Evolutionary conservation across 2,329 filamentous ascomycete species (phyloP).

Genomic region (Incumbomyces delicatus): DNA sequence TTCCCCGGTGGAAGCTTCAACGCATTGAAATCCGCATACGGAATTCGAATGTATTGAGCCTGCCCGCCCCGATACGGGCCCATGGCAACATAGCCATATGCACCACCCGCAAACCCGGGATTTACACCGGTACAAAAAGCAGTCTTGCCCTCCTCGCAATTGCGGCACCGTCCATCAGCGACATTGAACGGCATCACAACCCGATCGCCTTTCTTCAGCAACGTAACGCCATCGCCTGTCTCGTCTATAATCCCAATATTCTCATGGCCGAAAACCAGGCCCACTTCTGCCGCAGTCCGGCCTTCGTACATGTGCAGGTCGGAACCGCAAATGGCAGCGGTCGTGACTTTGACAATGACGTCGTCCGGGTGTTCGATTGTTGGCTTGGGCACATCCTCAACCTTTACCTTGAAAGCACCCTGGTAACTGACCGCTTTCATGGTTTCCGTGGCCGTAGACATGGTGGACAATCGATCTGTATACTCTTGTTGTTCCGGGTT

Average conservation of each 20-base stretch:
- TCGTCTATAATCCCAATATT: slow-evolving; percentile 52
- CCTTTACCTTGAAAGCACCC: slow-evolving; percentile 52
- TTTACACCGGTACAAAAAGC: slow-evolving; percentile 58
- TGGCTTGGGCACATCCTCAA: slow-evolving; percentile 50
- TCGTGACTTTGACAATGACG: slow-evolving; percentile 56
- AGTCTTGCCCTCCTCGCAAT: slow-evolving; percentile 55
- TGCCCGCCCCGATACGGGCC: slow-evolving; percentile 45
- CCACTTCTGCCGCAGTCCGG: slow-evolving; percentile 51
- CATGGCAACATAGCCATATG: slow-evolving; percentile 49
- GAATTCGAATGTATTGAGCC: slow-evolving; percentile 55
- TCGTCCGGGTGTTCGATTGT: slow-evolving; percentile 56
- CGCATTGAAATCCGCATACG: slow-evolving; percentile 58
- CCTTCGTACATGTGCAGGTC: slow-evolving; percentile 51
- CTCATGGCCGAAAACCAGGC: slow-evolving; percentile 55
- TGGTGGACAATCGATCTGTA: slow-evolving; percentile 31
- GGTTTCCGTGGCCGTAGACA: slow-evolving; percentile 35
- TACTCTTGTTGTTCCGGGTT: neutral
- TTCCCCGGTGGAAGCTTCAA: slow-evolving; percentile 51
- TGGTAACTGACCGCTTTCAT: slow-evolving; percentile 58
- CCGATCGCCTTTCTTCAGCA: slow-evolving; percentile 53
- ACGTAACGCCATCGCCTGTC: slow-evolving; percentile 48
- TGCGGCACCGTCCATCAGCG: slow-evolving; percentile 52
- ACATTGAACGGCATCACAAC: slow-evolving; percentile 59
- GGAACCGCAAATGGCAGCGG: slow-evolving; percentile 49
- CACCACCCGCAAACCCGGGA: slow-evolving; percentile 50